A percentile compares a stretch with the other conserved stretches of the same genome.
Evolutionary conservation across 2,329 filamentous ascomycete species (phyloP).

Genomic region (Trichoderma brevicompactum): DNA sequence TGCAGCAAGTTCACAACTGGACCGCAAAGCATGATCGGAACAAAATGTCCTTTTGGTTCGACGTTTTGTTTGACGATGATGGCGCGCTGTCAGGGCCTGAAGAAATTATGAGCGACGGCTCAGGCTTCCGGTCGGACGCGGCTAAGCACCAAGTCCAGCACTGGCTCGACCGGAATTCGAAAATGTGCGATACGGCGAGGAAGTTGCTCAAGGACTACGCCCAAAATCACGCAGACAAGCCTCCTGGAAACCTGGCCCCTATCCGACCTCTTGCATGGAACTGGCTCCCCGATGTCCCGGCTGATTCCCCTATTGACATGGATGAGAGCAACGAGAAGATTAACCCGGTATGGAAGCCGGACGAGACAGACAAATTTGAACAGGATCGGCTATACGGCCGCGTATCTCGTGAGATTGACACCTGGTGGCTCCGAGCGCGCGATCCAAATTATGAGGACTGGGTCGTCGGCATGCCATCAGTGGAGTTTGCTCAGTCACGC

Average conservation of each 20-base stretch:
- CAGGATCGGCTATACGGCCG: conserved; percentile 63
- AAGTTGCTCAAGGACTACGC: conserved; percentile 60
- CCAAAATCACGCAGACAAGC: conserved; percentile 52
- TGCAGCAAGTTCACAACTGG: conserved; percentile 72
- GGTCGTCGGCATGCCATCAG: conserved; percentile 62
- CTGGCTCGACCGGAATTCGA: conserved; percentile 65
- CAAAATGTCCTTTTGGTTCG: conserved; percentile 72
- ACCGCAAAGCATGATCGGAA: conserved; percentile 70
- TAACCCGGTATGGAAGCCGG: conserved; percentile 55
- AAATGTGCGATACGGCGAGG: conserved; percentile 60
- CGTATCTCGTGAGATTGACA: conserved; percentile 67
- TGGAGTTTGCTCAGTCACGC: conserved; percentile 61
- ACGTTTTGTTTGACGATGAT: conserved; percentile 66
- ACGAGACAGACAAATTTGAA: conserved; percentile 60
- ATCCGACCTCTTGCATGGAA: conserved; percentile 60
- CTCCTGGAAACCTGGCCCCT: conserved; percentile 55
- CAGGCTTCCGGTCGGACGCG: conserved; percentile 58
- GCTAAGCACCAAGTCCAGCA: conserved; percentile 65
- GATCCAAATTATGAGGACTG: conserved; percentile 65
- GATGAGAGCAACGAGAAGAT: conserved; percentile 50
- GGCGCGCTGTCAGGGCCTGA: conserved; percentile 53
- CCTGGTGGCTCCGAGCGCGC: conserved; percentile 65
- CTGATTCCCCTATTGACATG: conserved; percentile 39
- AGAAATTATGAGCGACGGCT: conserved; percentile 56
- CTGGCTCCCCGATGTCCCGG: conserved; percentile 53